Evolutionary conservation across 495 filamentous ascomycete species (phyloP).

Genomic region (Penicillium manginii): DNA sequence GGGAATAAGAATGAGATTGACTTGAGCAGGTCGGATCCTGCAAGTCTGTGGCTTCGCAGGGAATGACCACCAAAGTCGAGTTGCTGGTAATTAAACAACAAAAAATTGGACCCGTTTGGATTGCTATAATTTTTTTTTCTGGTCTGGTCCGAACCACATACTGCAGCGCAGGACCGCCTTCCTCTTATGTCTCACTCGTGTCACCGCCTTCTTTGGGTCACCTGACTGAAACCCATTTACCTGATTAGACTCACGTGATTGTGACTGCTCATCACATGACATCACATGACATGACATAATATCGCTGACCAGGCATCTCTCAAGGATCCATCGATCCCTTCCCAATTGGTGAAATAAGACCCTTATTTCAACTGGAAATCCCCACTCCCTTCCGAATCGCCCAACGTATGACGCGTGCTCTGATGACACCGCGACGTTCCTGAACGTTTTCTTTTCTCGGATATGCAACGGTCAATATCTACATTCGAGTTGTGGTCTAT

Average conservation of each 20-base stretch:
- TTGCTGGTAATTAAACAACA: conserved; percentile 7
- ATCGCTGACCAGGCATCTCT: background rate
- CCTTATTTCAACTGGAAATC: conserved; percentile 1
- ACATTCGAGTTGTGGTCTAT: background rate
- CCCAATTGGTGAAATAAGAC: conserved; percentile 3
- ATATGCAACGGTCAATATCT: too few relatives aligned
- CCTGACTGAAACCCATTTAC: too few relatives aligned
- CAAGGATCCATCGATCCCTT: conserved; percentile 1
- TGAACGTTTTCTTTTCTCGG: too few relatives aligned
- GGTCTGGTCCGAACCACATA: background rate
- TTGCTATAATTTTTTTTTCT: conserved; percentile 5
- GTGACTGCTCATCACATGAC: background rate
- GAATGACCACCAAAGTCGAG: conserved; percentile 1
- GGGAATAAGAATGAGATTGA: conserved; percentile 1
- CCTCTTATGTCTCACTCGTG: background rate
- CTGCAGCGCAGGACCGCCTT: background rate
- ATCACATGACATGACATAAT: background rate
- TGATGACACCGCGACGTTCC: background rate
- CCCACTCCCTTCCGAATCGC: background rate
- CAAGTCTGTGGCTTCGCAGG: background rate
- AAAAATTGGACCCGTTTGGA: conserved; percentile 12
- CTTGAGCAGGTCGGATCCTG: background rate
- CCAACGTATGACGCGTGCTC: background rate
- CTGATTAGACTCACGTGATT: too few relatives aligned
- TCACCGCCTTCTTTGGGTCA: background rate